phyloP scores from a whole-genome alignment of 2,329 filamentous ascomycete genomes.

The Penicillium oxalicum region DNA sequence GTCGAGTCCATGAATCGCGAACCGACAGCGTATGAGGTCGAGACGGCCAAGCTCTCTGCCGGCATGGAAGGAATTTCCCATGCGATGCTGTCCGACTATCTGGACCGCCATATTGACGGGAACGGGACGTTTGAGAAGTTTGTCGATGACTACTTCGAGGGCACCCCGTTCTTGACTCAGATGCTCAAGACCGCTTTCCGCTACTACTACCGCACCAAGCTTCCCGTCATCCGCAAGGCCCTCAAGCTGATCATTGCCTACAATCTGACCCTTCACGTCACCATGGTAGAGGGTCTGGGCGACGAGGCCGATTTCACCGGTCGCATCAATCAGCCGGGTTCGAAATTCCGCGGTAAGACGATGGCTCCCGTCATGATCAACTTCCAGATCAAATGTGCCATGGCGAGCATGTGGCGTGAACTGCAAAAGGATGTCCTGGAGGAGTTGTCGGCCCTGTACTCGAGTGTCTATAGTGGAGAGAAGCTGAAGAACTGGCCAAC shows the following conservation, averaged over 20 bases:
- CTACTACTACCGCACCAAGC: conserved; percentile 82
- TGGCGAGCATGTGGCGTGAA: conserved; percentile 97
- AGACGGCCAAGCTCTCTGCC: conserved; percentile 82
- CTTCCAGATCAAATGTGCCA: conserved; percentile 96
- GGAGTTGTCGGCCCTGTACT: conserved; percentile 86
- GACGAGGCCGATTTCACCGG: conserved; percentile 72
- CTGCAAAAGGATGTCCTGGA: conserved; percentile 93
- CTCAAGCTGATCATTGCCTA: conserved; percentile 93
- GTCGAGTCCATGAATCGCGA: conserved; percentile 72
- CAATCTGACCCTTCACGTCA: conserved; percentile 90
- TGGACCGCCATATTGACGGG: conserved; percentile 89
- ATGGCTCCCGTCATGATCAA: conserved; percentile 98
- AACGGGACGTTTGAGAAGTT: conserved; percentile 88
- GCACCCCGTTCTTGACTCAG: conserved; percentile 89
- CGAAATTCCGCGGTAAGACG: conserved; percentile 82
- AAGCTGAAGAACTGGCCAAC: conserved; percentile 98
- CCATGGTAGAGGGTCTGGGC: conserved; percentile 83
- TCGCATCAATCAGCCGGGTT: conserved; percentile 77
- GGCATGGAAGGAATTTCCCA: conserved; percentile 81
- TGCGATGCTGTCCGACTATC: conserved; percentile 77
- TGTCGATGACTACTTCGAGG: conserved; percentile 93
- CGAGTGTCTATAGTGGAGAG: conserved; percentile 95
- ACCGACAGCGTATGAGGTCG: conserved; percentile 74
- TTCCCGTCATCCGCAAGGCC: conserved; percentile 87
- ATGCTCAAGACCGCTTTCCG: conserved; percentile 94